These are phyloP conservation scores for Geranomyces michiganensis DNA, from an alignment of 192 early-diverging fungal genomes.

Conservation along the genomic window DNA sequence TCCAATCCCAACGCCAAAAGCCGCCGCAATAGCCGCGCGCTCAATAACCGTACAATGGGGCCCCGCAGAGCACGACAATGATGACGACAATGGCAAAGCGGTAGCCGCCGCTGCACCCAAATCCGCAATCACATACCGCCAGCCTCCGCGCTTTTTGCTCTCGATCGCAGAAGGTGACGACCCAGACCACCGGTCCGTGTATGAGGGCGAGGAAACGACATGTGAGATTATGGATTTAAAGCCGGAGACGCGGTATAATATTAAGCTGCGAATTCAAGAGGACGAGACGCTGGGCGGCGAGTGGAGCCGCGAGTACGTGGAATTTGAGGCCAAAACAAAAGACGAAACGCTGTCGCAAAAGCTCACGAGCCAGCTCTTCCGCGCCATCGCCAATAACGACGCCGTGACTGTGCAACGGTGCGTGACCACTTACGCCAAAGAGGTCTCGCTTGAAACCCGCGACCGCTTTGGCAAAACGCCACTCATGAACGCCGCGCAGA, in stretches of 20 bases:
- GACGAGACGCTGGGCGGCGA: constrained; percentile 16
- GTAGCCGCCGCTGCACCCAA: background rate
- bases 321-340: constrained; percentile 40
- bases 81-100: background rate
- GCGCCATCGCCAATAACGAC: constrained; percentile 45
- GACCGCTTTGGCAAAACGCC: constrained; percentile 52
- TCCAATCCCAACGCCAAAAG: constrained; percentile 23
- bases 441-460: constrained; percentile 48
- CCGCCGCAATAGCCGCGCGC: constrained; percentile 12
- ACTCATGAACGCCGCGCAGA: constrained; percentile 53
- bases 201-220: constrained; percentile 44
- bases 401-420: constrained; percentile 32
- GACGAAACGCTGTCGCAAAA: constrained; percentile 46
- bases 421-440: constrained; percentile 36
- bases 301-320: constrained; percentile 40
- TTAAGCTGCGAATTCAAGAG: constrained; percentile 44
- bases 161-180: constrained; percentile 42
- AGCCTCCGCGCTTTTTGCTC: constrained; percentile 26
- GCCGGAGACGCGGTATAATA: constrained; percentile 47
- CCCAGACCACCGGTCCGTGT: constrained; percentile 38
- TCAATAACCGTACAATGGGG: constrained; percentile 17
- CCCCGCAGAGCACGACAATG: background rate
- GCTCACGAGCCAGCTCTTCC: constrained; percentile 39
- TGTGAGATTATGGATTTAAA: constrained; percentile 42
- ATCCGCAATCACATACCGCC: background rate